Evolutionary conservation across 192 early-diverging fungal genomes (phyloP), one percentile per base, ranked within the genome.

Genomic region (Coemansia sp.): DNA sequence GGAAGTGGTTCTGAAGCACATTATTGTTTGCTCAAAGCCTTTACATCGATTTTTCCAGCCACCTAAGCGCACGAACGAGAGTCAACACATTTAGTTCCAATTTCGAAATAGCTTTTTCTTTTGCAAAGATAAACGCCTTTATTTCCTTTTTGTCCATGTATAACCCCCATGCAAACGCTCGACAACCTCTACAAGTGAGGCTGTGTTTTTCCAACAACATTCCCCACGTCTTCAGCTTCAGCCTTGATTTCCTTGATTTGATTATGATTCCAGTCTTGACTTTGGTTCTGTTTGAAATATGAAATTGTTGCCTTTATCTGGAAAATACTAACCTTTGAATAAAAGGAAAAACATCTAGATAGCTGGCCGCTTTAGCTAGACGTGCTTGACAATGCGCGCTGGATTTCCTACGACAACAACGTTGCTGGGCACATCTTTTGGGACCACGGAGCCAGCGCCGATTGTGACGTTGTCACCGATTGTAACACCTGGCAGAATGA

Each of bases 321-420:
- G n/a, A n/a, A n/a, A n/a, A n/a, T n/a, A n/a, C n/a, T n/a, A n/a
- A n/a, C n/a, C n/a, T n/a, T n/a, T n/a, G n/a, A n/a, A n/a, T n/a
- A n/a, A n/a, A n/a, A n/a, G n/a, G n/a, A n/a, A n/a, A n/a, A n/a
- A n/a, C n/a, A n/a, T n/a, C n/a, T n/a, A n/a, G n/a, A n/a, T n/a
- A n/a, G n/a, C n/a, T n/a, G n/a, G n/a, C n/a, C n/a, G n/a, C n/a
- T n/a, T n/a, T n/a, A n/a, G n/a, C 63, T 56, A 72, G 10, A 90
- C 58, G 13, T 71, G 76, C 70, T 84, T 89, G 48, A 94, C 75
- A 26, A 95, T 84, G 31, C 84, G 83, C 15, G 95, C 95, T 16
- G 96, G 96, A 61, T 92, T 96, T 3, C 96, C 96, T 0, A 77
- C 90, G 23, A 95, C 94, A 16, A 95, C 84, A 1, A 87, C 84